Evolutionary conservation across 108 stramenopile species (phyloP), one percentile per base, ranked within the genome.

Genomic region (Pseudonitzschia pungens): DNA sequence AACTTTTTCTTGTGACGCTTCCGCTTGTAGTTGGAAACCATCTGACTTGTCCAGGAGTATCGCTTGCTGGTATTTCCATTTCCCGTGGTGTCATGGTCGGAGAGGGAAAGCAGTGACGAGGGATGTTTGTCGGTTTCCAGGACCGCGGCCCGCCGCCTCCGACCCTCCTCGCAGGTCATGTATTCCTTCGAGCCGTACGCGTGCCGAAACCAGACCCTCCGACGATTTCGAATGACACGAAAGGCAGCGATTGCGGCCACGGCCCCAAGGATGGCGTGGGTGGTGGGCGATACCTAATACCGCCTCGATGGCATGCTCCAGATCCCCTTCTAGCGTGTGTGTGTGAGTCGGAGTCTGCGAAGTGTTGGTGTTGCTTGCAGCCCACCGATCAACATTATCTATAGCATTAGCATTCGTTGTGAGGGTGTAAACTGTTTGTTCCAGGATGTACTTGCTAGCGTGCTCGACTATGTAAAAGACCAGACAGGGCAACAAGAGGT

Each of bases 211-310:
- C 89, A 92, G 27, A 92, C 86, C 21, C 78, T 84, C 14, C 86
- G 76, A 68, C 89, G 74, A 36, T 89, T 67, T 56, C 92, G 82
- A 50, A 92, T 86, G 56, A 86, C 87, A 26, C 92, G 83, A 72
- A 85, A 92, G 21, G 88, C 73, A 50, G 77, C 72, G 20, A 90
- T 45, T 21, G 79, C 85, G 12, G 74, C 74, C 54, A 68, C 29
- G 16, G 28, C n/a, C n/a, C 68, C 68, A 11, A 68, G n/a, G 14
- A 43, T 52, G 50, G 15, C 48, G 27, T 31, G 29, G 26, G 29
- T 68, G 3, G n/a, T 41, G 0, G 31, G 16, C 50, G 50, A 52
- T 4, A 48, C 1, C 50, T n/a, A 68, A 0, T 16, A 43, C 22
- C 18, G 64, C 64, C 31, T 41, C 64, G 18, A 65, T 36, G 16